A percentile compares a stretch with the other conserved stretches of the same genome.
Conservation (phyloP, 768 basidiomycete species). For the Phylloporus scabripes region DNA sequence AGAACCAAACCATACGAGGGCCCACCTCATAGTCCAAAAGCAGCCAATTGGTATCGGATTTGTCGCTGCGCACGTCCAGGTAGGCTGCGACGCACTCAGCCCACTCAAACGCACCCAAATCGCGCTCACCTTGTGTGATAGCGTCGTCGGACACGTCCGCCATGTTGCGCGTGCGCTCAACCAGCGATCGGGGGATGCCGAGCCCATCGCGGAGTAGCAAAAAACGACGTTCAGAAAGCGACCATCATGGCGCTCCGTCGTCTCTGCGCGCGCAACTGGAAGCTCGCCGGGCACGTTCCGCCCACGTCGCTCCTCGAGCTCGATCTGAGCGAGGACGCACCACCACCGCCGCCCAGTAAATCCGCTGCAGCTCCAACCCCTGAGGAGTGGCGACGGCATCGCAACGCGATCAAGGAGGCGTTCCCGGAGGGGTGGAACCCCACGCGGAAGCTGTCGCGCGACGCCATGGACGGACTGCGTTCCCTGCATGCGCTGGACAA, state of each 20-base stretch:
- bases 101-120: no score
- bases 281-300: conserved; percentile 28
- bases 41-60: conserved; percentile 85
- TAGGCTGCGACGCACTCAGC: conserved; percentile 54
- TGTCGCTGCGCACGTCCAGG: conserved; percentile 79
- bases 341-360: conserved; percentile 18
- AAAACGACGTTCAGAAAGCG: neutral
- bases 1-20: conserved; percentile 2
- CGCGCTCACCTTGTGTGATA: conserved; percentile 64
- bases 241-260: conserved; percentile 18
- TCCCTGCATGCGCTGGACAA: conserved; percentile 62
- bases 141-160: conserved; percentile 73
- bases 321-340: conserved; percentile 30
- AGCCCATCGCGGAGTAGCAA: conserved; percentile 16
- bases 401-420: conserved; percentile 41
- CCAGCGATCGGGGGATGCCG: conserved; percentile 21
- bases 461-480: conserved; percentile 79
- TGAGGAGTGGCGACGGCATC: conserved; percentile 45
- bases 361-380: conserved; percentile 32
- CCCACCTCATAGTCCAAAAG: conserved; percentile 82
- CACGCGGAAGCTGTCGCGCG: conserved; percentile 71
- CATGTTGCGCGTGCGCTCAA: conserved; percentile 37
- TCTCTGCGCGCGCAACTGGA: conserved; percentile 27
- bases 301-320: conserved; percentile 27
- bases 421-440: conserved; percentile 75